Conservation (phyloP, 352 stramenopile species). For the Pythium biforme region DNA sequence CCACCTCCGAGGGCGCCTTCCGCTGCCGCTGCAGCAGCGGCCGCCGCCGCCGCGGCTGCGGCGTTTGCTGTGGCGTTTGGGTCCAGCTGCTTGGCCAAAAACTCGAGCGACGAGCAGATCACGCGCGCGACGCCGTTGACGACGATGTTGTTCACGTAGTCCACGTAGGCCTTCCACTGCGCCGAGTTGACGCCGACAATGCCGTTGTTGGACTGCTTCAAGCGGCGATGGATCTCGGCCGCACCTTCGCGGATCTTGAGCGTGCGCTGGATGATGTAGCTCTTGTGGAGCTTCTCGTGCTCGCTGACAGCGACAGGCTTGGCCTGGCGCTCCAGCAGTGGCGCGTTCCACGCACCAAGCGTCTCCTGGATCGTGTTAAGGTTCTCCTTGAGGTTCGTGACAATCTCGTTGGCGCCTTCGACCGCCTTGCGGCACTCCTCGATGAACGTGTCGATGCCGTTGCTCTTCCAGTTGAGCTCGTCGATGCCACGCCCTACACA, state of each 20-base stretch:
- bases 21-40: conserved; percentile 36
- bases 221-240: conserved; percentile 92
- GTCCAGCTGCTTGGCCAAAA: conserved; percentile 94
- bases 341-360: conserved; percentile 91
- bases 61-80: conserved; percentile 53
- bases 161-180: conserved; percentile 97
- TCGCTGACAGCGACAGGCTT: conserved; percentile 96
- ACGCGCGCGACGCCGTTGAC: conserved; percentile 91
- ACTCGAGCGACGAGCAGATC: conserved; percentile 87
- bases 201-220: conserved; percentile 96
- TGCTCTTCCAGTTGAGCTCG: conserved; percentile 96
- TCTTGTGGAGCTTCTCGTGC: conserved; percentile 95
- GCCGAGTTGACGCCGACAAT: conserved; percentile 93
- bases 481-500: conserved; percentile 92
- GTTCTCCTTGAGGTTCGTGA: conserved; percentile 97
- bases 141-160: conserved; percentile 98
- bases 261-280: conserved; percentile 90
- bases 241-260: conserved; percentile 95
- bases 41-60: conserved; percentile 27
- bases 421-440: conserved; percentile 85
- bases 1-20: conserved; percentile 33
- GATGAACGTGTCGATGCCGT: conserved; percentile 93
- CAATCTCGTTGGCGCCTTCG: conserved; percentile 91
- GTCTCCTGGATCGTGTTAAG: conserved; percentile 93
- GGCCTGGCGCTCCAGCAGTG: conserved; percentile 93